Evolutionary conservation across 2,329 filamentous ascomycete species (phyloP), one percentile per base, ranked within the genome.

Genomic region (Alternaria sp.): DNA sequence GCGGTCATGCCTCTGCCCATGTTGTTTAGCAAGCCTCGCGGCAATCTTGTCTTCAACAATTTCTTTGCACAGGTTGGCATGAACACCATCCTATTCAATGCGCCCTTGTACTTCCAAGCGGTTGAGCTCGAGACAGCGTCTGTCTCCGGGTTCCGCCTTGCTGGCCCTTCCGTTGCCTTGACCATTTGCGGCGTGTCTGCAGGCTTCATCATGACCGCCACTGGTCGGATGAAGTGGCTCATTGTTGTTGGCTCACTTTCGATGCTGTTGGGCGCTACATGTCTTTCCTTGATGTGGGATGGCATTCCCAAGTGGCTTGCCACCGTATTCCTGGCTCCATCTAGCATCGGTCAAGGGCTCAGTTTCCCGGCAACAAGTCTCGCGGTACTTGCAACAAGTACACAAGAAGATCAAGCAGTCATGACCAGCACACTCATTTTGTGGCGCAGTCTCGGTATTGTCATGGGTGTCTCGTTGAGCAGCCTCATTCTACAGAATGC

Each of bases 401-500:
- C 75, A 5, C 78, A 82, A 63, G 79, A 79, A 28, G 82, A 84
- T 11, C 82, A 84, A 64, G 82, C 82, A 0, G 82, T 83, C 20
- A 81, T 83, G 71, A 92, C 90, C 2, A 88, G 86, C 57, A 93
- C 91, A 0, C 81, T 94, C 64, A 86, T 90, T 18, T 81, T 94
- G 18, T 93, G 90, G 88, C 86, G 92, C 58, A 88, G 87, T 61
- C 79, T 94, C 6, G 92, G 92, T 7, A 87, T 86, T 60, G 91
- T 94, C 1, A 84, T 94, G 73, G 92, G 92, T n/a, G 87, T 94
- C 47, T 88, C 91, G 1, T 82, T 86, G 56, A 91, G 88, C 68
- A 92, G 89, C 74, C 84, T 93, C 61, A 87, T 93, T 8, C 82
- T 94, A 65, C 92, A 95, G 80, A 93, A 93, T 71, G 85, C 87